These are phyloP conservation scores for Pyrrhoderma lamaoense DNA, from an alignment of 1,284 basidiomycete genomes.

Conservation along the genomic window DNA sequence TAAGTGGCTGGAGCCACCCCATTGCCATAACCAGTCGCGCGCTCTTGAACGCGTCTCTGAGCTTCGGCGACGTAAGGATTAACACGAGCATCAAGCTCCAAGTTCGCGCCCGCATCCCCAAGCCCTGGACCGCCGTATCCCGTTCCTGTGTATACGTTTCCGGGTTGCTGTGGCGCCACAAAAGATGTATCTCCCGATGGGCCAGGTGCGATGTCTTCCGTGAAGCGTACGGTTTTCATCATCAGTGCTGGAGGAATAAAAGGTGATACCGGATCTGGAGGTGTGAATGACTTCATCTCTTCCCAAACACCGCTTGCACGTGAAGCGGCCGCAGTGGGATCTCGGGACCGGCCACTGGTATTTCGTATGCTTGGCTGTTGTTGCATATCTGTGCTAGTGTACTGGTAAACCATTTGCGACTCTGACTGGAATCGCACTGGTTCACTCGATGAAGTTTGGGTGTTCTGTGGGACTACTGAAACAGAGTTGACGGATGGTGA, in stretches of 20 bases:
- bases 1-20: background rate
- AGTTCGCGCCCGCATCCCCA: background rate
- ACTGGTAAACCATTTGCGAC: too few species aligned
- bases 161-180: background rate
- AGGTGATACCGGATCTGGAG: background rate
- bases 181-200: background rate
- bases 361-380: background rate
- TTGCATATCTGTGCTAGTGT: too few species aligned
- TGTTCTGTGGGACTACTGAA: too few species aligned
- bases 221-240: background rate
- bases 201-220: background rate
- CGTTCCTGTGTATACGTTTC: background rate
- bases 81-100: too few species aligned
- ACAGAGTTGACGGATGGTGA: too few species aligned
- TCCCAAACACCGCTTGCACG: background rate
- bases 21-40: background rate
- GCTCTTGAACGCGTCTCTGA: background rate
- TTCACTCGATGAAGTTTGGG: too few species aligned
- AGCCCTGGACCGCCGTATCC: background rate
- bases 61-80: conserved; percentile 1
- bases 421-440: too few species aligned
- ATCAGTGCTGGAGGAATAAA: background rate
- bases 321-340: background rate
- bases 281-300: background rate
- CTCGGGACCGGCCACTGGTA: background rate